Percentiles rank a stretch among this genome's conserved stretches.
phyloP scores from a whole-genome alignment of 306 rosid species.

The Sicyos baderoa region DNA sequence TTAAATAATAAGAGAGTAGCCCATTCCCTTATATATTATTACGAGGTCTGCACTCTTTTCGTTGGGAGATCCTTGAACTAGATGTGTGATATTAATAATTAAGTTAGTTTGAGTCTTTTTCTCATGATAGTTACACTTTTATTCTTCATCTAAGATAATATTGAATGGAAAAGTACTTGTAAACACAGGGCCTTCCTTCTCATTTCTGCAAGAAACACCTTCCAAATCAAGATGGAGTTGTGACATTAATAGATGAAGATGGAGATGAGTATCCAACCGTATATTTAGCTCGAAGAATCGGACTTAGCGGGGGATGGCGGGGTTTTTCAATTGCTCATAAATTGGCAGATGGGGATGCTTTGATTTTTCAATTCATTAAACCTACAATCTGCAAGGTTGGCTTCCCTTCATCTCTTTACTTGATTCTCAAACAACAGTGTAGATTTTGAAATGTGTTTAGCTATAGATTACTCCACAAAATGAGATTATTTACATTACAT shows the following conservation, averaged over 20 bases:
- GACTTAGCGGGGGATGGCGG: conserved; percentile 77
- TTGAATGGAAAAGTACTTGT: background rate
- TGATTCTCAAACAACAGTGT: background rate
- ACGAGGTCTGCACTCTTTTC: too few relatives aligned
- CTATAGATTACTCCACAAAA: background rate
- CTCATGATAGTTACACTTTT: too few relatives aligned
- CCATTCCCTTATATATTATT: too few relatives aligned
- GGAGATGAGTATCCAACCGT: conserved; percentile 42
- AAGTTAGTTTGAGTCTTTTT: too few relatives aligned
- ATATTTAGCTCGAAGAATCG: conserved; percentile 45
- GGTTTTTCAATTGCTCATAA: conserved; percentile 73
- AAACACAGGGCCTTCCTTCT: conserved; percentile 57
- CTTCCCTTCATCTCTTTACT: conserved; percentile 16
- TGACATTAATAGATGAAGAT: conserved; percentile 52
- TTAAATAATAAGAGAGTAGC: too few relatives aligned
- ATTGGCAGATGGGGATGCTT: conserved; percentile 71
- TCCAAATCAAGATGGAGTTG: conserved; percentile 32
- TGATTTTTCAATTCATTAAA: conserved; percentile 51
- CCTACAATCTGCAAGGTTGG: conserved; percentile 65
- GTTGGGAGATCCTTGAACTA: too few relatives aligned
- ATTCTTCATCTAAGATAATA: background rate
- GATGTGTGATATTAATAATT: background rate
- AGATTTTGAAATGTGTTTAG: background rate
- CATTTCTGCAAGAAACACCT: conserved; percentile 45
- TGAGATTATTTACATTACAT: background rate